phyloP scores from a whole-genome alignment of 2,329 filamentous ascomycete genomes.

The Coniochaeta sp. region DNA sequence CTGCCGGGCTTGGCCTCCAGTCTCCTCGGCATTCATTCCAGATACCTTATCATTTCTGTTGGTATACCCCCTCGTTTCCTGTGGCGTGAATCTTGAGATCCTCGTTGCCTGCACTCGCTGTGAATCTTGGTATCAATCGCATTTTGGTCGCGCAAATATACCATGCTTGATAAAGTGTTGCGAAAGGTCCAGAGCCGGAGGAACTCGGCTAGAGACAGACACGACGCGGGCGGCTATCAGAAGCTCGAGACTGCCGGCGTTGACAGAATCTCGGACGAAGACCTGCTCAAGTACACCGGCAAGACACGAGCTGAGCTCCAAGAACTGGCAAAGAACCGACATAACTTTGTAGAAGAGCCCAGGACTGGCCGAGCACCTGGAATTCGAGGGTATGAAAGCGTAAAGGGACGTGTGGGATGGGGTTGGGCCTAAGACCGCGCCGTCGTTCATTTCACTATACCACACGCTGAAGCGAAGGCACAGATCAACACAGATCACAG shows the following conservation, averaged over 20 bases:
- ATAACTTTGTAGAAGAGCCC: conserved; percentile 20
- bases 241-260: background rate
- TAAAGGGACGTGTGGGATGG: background rate
- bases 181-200: background rate
- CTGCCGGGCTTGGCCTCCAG: too few relatives aligned
- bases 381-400: background rate
- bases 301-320: conserved; percentile 23
- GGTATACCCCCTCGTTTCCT: too few relatives aligned
- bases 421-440: background rate
- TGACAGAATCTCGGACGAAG: conserved; percentile 25
- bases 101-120: too few relatives aligned
- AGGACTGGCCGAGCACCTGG: background rate
- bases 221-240: background rate
- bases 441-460: background rate
- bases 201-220: background rate
- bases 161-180: background rate
- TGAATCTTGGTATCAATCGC: too few relatives aligned
- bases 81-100: too few relatives aligned
- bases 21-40: too few relatives aligned
- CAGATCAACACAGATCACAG: background rate
- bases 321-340: conserved; percentile 28
- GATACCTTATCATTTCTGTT: too few relatives aligned
- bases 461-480: background rate
- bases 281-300: conserved; percentile 33
- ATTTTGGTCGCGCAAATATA: background rate